Evolutionary conservation across 805 yeast genomes (phyloP), one percentile per base, ranked within the genome.

Genomic region (Blastobotrys chiropterorum): DNA sequence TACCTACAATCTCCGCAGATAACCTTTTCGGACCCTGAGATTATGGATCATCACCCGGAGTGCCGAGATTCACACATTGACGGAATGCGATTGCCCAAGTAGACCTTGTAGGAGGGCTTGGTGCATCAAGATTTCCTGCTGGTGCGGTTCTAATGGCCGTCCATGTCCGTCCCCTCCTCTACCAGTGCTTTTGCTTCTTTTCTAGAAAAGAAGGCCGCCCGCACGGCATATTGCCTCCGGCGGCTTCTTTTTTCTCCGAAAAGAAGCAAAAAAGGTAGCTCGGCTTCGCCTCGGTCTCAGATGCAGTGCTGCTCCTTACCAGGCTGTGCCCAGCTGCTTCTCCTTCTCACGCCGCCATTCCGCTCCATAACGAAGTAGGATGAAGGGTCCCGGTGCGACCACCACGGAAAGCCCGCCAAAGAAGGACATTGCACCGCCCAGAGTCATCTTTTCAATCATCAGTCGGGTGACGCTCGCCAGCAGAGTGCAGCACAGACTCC

Each of bases 321-420:
- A 26, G 5, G 34, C 34, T 5, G 34, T 26, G 11, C 34, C 34
- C 5, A 6, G 34, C 8, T 6, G 34, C 34, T 26, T 26, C 34
- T 26, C 34, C 34, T 26, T 26, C 11, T 26, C 8, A 5, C 11
- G 5, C 34, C 34, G 5, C 34, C 34, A 26, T 5, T 6, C 11
- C 34, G 34, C 34, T 6, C 56, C 56, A 39, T 46, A 34, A 3
- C 48, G 22, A 7, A 39, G 43, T 11, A 53, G 45, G 3, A 50
- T 47, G 34, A 53, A 50, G n/a, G 56, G 56, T 6, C 56, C 56
- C 3, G 56, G 56, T 1, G 47, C 41, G 14, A 43, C 42, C n/a
- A 50, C 13, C 14, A 50, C 7, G 4, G 54, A 45, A 5, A 53
- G 7, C 7, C 46, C 56, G n/a, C 54, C 56, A 20, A 46, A 47